Conservation (phyloP, 1,284 basidiomycete species). For the Moesziomyces parantarcticus region DNA sequence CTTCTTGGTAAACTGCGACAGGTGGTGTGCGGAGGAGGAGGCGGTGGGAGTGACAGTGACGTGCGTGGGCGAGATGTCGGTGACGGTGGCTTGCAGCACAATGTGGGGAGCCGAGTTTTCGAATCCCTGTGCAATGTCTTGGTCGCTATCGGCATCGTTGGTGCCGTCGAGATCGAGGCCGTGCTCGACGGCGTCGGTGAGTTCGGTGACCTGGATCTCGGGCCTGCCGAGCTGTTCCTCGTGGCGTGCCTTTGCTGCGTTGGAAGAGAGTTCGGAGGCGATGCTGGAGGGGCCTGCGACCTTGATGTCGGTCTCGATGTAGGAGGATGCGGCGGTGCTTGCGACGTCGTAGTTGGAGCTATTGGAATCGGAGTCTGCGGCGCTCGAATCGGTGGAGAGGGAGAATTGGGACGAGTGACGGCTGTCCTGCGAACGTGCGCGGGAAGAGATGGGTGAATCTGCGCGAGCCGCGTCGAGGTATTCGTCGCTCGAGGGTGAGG, state of each 20-base stretch:
- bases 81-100: conserved; percentile 61
- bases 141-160: conserved; percentile 16
- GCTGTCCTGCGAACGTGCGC: conserved; percentile 37
- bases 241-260: conserved; percentile 25
- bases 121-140: conserved; percentile 45
- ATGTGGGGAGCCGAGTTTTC: conserved; percentile 58
- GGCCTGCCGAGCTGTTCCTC: conserved; percentile 55
- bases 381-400: conserved; percentile 20
- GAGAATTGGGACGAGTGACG: conserved; percentile 38
- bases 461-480: conserved; percentile 18
- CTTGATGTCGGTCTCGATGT: conserved; percentile 37
- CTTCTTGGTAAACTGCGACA: conserved; percentile 38
- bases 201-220: conserved; percentile 46
- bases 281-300: conserved; percentile 35
- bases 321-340: conserved; percentile 40
- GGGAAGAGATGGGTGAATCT: conserved; percentile 21
- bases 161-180: conserved; percentile 38
- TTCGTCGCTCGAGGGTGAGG: conserved; percentile 4
- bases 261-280: conserved; percentile 34
- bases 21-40: conserved; percentile 25
- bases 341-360: conserved; percentile 18
- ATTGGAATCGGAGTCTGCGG: conserved; percentile 24
- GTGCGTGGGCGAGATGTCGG: conserved; percentile 58
- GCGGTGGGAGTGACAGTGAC: conserved; percentile 54
- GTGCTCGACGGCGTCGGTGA: conserved; percentile 35